phyloP scores from a whole-genome alignment of 129 eudicot genomes.

The Escallonia herrerae region DNA sequence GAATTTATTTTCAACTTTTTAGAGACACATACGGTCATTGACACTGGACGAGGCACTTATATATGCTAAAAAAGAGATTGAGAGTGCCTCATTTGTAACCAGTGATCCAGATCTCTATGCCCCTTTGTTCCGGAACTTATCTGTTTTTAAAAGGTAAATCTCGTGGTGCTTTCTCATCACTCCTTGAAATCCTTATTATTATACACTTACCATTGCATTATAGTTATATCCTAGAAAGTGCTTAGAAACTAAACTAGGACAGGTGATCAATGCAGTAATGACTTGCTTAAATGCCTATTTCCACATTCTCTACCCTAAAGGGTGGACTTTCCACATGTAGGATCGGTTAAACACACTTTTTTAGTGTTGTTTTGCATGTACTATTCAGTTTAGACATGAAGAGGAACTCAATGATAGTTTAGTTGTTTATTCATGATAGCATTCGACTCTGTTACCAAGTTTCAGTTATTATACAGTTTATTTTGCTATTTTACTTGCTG shows the following conservation, averaged over 20 bases:
- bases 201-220: neutral
- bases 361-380: too few species aligned
- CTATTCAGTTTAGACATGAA: too few species aligned
- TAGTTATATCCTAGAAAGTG: neutral
- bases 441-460: too few species aligned
- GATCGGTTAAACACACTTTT: too few species aligned
- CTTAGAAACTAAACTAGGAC: too few species aligned
- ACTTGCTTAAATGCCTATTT: too few species aligned
- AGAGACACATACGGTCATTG: constrained; percentile 56
- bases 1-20: constrained; percentile 13
- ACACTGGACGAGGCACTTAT: constrained; percentile 68
- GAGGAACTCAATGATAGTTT: too few species aligned
- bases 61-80: constrained; percentile 68
- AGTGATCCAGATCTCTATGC: constrained; percentile 69
- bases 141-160: constrained; percentile 70
- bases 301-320: too few species aligned
- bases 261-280: neutral
- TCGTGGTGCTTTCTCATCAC: neutral
- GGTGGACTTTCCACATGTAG: too few species aligned
- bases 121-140: constrained; percentile 71
- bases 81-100: constrained; percentile 28
- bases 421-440: too few species aligned
- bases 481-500: too few species aligned
- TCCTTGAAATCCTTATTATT: neutral
- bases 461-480: too few species aligned